Conservation (phyloP, 768 basidiomycete species). For the Botryobasidium botryosum region DNA sequence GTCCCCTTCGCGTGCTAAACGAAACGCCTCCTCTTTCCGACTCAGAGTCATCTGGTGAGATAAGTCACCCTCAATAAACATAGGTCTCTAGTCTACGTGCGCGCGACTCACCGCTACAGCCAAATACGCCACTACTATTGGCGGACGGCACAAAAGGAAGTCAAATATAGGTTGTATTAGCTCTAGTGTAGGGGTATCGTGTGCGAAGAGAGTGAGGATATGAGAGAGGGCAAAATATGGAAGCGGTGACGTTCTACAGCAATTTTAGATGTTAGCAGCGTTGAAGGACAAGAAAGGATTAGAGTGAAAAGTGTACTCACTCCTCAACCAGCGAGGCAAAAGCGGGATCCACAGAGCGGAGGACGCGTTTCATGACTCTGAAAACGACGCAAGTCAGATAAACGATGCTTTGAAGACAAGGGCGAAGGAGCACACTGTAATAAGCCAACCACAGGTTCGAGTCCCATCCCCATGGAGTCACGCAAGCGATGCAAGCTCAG, state of each 20-base stretch:
- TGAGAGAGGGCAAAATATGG: constrained; percentile 86
- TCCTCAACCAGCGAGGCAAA: constrained; percentile 51
- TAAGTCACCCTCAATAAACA: not conserved
- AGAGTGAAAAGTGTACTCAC: constrained; percentile 25
- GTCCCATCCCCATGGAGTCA: constrained; percentile 73
- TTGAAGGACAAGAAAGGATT: not conserved
- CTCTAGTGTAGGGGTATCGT: constrained; percentile 78
- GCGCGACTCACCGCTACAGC: constrained; percentile 49
- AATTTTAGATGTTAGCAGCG: not conserved
- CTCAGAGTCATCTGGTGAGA: constrained; percentile 45
- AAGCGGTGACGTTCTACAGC: constrained; percentile 45
- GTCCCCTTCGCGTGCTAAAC: constrained; percentile 49
- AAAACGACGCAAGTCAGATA: no score
- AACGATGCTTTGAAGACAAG: constrained; percentile 14
- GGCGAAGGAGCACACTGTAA: constrained; percentile 32
- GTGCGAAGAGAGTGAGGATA: constrained; percentile 79
- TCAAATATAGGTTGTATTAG: constrained; percentile 88
- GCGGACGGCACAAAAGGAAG: constrained; percentile 68
- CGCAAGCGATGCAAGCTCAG: constrained; percentile 61
- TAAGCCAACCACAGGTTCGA: constrained; percentile 74
- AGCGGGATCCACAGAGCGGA: constrained; percentile 51
- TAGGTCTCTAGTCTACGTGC: not conserved
- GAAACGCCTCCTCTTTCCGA: constrained; percentile 48
- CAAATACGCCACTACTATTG: constrained; percentile 67
- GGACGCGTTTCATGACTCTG: constrained; percentile 58